Percentiles rank a stretch among this genome's conserved stretches.
phyloP scores from a whole-genome alignment of 2,329 filamentous ascomycete genomes.

The Fusarium sacchari region DNA sequence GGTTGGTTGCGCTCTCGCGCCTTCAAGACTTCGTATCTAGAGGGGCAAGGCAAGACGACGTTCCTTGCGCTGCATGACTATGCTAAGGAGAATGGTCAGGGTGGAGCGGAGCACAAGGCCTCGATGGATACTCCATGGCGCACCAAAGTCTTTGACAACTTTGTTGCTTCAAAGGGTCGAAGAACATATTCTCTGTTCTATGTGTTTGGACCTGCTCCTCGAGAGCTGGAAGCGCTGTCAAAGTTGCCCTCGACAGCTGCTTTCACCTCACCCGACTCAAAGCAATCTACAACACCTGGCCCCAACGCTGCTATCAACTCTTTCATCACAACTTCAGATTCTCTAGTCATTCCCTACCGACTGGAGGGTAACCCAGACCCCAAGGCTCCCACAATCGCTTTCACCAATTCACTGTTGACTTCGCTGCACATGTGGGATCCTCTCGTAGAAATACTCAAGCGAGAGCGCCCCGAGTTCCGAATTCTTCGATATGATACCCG shows the following conservation, averaged over 20 bases:
- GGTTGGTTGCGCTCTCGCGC: slow-evolving; percentile 82
- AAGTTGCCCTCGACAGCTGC: slow-evolving; percentile 57
- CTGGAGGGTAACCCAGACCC: slow-evolving; percentile 77
- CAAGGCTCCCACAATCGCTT: slow-evolving; percentile 76
- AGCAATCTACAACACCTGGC: slow-evolving; percentile 64
- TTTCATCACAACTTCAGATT: slow-evolving; percentile 74
- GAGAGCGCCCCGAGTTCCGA: slow-evolving; percentile 70
- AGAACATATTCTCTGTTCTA: slow-evolving; percentile 79
- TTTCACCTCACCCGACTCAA: slow-evolving; percentile 65
- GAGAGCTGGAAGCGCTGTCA: slow-evolving; percentile 71
- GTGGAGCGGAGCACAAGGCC: slow-evolving; percentile 70
- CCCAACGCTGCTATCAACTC: slow-evolving; percentile 69
- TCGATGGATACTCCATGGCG: slow-evolving; percentile 71
- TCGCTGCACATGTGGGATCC: slow-evolving; percentile 84
- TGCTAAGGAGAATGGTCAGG: slow-evolving; percentile 71
- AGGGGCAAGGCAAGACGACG: slow-evolving; percentile 60
- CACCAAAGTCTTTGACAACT: slow-evolving; percentile 66
- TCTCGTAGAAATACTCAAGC: slow-evolving; percentile 71
- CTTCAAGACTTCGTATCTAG: slow-evolving; percentile 73
- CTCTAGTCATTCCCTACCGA: slow-evolving; percentile 75
- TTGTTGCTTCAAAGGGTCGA: slow-evolving; percentile 66
- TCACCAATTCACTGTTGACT: slow-evolving; percentile 83
- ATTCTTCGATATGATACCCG: slow-evolving; percentile 82
- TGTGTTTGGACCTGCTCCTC: slow-evolving; percentile 78
- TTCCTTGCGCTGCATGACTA: slow-evolving; percentile 80